Conservation (phyloP, 2,329 filamentous ascomycete genomes). For the Paecilomyces variotii region DNA sequence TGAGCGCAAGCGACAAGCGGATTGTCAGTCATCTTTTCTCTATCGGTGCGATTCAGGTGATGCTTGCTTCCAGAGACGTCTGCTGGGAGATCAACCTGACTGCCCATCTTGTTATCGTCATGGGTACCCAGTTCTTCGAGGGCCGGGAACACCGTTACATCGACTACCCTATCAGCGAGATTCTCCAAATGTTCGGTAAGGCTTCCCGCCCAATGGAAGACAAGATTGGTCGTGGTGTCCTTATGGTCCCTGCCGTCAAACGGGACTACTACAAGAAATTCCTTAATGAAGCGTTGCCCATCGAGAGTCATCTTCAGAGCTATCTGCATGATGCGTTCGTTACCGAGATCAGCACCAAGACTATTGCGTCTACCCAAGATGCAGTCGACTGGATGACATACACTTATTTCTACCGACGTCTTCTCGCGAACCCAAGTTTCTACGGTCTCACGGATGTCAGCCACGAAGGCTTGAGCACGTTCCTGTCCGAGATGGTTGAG, state of each 20-base stretch:
- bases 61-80: conserved; percentile 75
- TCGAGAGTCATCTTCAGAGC: conserved; percentile 87
- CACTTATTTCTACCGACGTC: conserved; percentile 92
- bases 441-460: conserved; percentile 84
- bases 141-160: conserved; percentile 94
- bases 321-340: conserved; percentile 95
- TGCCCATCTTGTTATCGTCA: conserved; percentile 86
- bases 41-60: conserved; percentile 79
- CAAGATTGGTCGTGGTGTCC: conserved; percentile 76
- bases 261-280: conserved; percentile 99
- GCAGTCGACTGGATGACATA: conserved; percentile 98
- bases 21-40: conserved; percentile 90
- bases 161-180: conserved; percentile 88
- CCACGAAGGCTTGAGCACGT: conserved; percentile 86
- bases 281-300: conserved; percentile 86
- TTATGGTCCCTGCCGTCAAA: conserved; percentile 93
- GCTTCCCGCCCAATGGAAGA: conserved; percentile 72
- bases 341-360: conserved; percentile 92
- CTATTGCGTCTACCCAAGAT: conserved; percentile 90
- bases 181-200: conserved; percentile 97
- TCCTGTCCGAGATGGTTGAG: conserved; percentile 91
- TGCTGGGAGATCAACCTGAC: conserved; percentile 90
- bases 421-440: conserved; percentile 93
- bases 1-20: conserved; percentile 79
- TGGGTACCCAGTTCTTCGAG: conserved; percentile 97